Base-by-base conservation (phyloP, 768 basidiomycete genomes). In the Podaxis sp. region DNA sequence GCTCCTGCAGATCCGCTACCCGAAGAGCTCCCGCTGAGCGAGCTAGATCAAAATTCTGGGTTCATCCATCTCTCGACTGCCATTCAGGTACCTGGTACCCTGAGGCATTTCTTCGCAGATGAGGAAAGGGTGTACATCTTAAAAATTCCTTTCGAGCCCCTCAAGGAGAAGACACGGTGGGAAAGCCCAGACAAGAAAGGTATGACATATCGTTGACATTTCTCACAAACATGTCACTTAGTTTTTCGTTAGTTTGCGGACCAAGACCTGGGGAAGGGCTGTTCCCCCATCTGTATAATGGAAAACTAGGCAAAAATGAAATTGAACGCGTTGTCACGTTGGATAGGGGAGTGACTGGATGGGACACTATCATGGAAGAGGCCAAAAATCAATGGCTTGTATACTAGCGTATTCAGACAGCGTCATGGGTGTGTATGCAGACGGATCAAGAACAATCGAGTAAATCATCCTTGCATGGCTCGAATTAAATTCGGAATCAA, bases 31-130 rank as follows among this genome's bases (percentile, higher is more conserved):
- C 83, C 84, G 19, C 67, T 86, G 49, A 85, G 83, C 63, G 66
- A 73, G 17, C 72, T 87, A 13, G 85, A 87, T 63, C 56, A 70
- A 41, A 55, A 64, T 4, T 79, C 78, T 7, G 79, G 80, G 0
- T 86, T 85, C 66, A 76, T 86, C 64, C 85, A 87, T 65, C 74
- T 86, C 24, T 85, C 83, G 22, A 85, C 84, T 1, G 75, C 82
- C 6, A n/a, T 65, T 5, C 85, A 87, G 67, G 65, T 85, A 8
- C 74, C 75, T 4, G 75, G 76, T 4, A 85, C 85, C 1, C 68
- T 86, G 22, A 69, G 69, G 29, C 74, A 67, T 55, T 85, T 85
- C 68, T 86, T 85, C 67, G 51, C 59, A 1, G 65, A 76, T 12
- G 74, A 81, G 40, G 66, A 73, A 2, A 67, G 53, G 0, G 74